A percentile compares a stretch with the other conserved stretches of the same genome.
phyloP scores from a whole-genome alignment of 345 rosid genomes.

The Eucalyptus erythrocorys region DNA sequence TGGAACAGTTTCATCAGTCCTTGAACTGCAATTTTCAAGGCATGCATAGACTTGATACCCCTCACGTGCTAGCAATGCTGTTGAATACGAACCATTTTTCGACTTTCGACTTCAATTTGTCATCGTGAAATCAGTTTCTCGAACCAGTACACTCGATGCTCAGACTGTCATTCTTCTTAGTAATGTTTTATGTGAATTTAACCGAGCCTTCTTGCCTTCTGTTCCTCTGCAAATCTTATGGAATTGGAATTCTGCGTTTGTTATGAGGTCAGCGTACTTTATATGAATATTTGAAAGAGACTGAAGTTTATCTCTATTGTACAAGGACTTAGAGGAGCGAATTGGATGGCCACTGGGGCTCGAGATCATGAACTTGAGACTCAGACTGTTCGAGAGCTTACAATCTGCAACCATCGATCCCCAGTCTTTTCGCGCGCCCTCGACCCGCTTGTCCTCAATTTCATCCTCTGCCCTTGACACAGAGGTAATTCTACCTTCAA shows the following conservation, averaged over 20 bases:
- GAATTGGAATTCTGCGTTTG: neutral
- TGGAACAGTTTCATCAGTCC: neutral
- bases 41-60: neutral
- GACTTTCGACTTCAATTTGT: neutral
- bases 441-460: constrained; percentile 26
- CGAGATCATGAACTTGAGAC: constrained; percentile 24
- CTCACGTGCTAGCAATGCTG: neutral
- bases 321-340: constrained; percentile 20
- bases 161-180: neutral
- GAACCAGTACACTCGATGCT: neutral
- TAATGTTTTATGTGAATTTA: neutral
- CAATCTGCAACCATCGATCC: constrained; percentile 3
- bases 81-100: neutral
- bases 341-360: constrained; percentile 58
- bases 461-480: constrained; percentile 48
- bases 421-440: neutral
- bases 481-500: constrained; percentile 13
- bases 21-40: neutral
- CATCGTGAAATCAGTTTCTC: neutral
- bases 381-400: constrained; percentile 4
- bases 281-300: neutral
- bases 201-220: neutral
- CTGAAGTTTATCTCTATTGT: neutral
- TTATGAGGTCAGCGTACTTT: neutral
- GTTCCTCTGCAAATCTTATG: neutral